Conservation (phyloP, 257 asterid species). For the Buddleja alternifolia region DNA sequence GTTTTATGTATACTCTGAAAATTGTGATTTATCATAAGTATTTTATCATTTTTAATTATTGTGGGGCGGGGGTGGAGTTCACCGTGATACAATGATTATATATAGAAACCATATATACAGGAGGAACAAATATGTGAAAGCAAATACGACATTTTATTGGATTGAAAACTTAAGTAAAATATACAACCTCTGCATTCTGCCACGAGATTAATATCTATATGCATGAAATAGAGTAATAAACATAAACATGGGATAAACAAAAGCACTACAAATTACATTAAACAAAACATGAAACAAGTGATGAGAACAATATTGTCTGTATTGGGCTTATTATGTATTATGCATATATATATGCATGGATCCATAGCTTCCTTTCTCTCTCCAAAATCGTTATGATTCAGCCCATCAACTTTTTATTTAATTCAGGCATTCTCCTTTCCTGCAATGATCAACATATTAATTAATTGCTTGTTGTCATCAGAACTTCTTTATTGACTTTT, state of each 20-base stretch:
- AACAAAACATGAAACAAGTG: constrained; percentile 25
- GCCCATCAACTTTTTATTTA: constrained; percentile 18
- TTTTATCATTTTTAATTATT: too few relatives aligned
- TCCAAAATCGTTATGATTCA: too few relatives aligned
- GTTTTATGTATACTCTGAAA: too few relatives aligned
- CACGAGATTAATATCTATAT: constrained; percentile 20
- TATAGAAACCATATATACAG: too few relatives aligned
- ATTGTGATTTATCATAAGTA: too few relatives aligned
- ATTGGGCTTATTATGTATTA: constrained; percentile 20
- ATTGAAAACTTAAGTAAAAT: neutral
- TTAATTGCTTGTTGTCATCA: neutral
- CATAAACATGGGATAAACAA: constrained; percentile 14
- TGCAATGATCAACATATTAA: constrained; percentile 23
- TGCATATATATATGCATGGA: too few relatives aligned
- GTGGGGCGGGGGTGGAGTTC: too few relatives aligned
- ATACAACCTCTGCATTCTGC: constrained; percentile 30
- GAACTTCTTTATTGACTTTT: neutral
- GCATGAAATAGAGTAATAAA: constrained; percentile 19
- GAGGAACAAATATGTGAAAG: neutral
- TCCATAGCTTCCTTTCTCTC: constrained; percentile 35
- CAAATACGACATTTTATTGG: constrained; percentile 25
- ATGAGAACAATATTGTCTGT: constrained; percentile 12
- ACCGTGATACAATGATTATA: too few relatives aligned
- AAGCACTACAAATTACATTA: constrained; percentile 15
- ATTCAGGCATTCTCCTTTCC: constrained; percentile 32